Conservation (phyloP, 2,329 filamentous ascomycete genomes). For the Pleoardoris graminearum region DNA sequence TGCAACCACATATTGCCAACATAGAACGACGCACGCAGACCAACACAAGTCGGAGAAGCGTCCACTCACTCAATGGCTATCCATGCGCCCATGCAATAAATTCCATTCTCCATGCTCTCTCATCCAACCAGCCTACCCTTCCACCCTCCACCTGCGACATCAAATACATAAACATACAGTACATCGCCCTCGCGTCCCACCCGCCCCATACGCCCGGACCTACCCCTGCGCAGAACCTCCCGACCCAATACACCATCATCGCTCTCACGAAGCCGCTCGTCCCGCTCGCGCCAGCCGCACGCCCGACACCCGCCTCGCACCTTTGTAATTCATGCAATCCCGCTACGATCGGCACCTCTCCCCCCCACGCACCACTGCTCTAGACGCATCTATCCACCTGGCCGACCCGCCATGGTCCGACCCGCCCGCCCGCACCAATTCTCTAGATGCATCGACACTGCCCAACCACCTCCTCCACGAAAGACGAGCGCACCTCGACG, state of each 20-base stretch:
- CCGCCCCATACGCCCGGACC: slow-evolving; percentile 1
- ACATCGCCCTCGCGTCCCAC: neutral
- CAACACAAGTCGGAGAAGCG: too few relatives aligned
- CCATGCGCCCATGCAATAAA: too few relatives aligned
- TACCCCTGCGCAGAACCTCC: neutral
- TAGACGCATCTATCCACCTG: slow-evolving; percentile 2
- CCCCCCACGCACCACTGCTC: neutral
- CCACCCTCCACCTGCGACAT: neutral
- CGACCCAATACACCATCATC: slow-evolving; percentile 2
- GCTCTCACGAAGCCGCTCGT: neutral
- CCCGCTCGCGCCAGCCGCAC: neutral
- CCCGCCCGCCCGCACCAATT: neutral
- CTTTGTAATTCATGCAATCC: neutral
- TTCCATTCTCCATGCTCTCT: neutral
- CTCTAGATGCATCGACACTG: too few relatives aligned
- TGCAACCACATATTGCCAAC: too few relatives aligned
- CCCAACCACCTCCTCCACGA: neutral
- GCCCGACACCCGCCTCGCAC: slow-evolving; percentile 6
- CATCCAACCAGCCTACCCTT: neutral
- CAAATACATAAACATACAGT: neutral
- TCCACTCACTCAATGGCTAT: too few relatives aligned
- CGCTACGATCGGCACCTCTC: neutral
- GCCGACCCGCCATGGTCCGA: neutral
- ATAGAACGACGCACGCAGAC: too few relatives aligned
- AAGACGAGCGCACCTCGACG: neutral